Evolutionary conservation across 2,329 filamentous ascomycete genomes (phyloP).

Genomic region (Colletotrichum liriopes): DNA sequence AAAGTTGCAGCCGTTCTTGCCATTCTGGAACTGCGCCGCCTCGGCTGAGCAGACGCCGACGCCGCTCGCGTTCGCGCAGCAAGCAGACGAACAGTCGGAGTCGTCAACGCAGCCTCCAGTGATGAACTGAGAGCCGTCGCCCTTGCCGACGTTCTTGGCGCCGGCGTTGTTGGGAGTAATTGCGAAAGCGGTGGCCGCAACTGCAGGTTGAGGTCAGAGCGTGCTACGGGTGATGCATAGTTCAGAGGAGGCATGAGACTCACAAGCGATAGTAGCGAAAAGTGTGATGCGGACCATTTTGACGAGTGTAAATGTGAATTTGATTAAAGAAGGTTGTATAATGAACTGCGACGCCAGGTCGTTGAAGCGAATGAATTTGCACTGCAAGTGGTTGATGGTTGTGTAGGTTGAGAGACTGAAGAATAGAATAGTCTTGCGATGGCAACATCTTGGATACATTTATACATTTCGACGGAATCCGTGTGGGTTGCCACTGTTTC

Average conservation of each 20-base stretch:
- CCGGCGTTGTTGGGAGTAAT: slow-evolving; percentile 47
- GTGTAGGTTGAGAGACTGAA: background rate
- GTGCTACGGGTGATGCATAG: accelerated
- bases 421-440: background rate
- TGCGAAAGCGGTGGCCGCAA: slow-evolving; percentile 43
- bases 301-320: background rate
- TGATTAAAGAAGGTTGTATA: background rate
- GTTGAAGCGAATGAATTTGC: slow-evolving; percentile 30
- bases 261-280: slow-evolving; percentile 47
- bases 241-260: slow-evolving; percentile 27
- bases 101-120: slow-evolving; percentile 50
- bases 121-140: slow-evolving; percentile 49
- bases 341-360: slow-evolving; percentile 32
- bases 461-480: background rate
- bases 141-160: slow-evolving; percentile 39
- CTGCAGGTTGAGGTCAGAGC: slow-evolving; percentile 11
- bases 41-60: slow-evolving; percentile 50
- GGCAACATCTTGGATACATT: background rate
- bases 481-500: background rate
- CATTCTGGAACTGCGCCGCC: slow-evolving; percentile 49
- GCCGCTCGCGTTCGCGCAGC: slow-evolving; percentile 49
- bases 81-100: slow-evolving; percentile 48
- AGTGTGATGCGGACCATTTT: slow-evolving; percentile 48
- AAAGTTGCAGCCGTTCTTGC: slow-evolving; percentile 54
- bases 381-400: slow-evolving; percentile 13